A percentile compares a stretch with the other conserved stretches of the same genome.
Evolutionary conservation across 148 eudicot species (phyloP).

Genomic region (Rhododendron griersonianum): DNA sequence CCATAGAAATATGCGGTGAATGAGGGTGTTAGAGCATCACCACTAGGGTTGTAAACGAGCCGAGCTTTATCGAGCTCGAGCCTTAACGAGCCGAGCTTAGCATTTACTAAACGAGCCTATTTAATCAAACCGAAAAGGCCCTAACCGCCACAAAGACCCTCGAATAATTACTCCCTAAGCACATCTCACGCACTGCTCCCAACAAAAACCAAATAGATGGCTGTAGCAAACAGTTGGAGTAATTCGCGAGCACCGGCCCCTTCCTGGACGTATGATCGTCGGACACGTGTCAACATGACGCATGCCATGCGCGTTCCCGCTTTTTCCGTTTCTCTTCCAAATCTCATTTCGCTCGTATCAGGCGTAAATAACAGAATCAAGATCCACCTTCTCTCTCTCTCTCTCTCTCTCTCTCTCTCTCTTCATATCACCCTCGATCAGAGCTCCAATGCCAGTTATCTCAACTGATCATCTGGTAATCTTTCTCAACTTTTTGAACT

Average conservation of each 20-base stretch:
- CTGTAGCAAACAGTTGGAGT: background rate
- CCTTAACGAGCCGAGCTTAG: too few relatives aligned
- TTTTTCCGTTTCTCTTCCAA: slow-evolving; percentile 6
- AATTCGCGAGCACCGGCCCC: background rate
- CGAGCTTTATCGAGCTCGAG: too few relatives aligned
- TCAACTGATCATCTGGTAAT: background rate
- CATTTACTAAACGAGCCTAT: too few relatives aligned
- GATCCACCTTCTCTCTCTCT: background rate
- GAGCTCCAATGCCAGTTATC: background rate
- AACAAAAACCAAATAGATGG: background rate
- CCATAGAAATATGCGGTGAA: too few relatives aligned
- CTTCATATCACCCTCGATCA: background rate
- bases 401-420: background rate
- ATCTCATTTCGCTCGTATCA: background rate
- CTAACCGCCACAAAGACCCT: too few relatives aligned
- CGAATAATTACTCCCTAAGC: too few relatives aligned
- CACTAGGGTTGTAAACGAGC: too few relatives aligned
- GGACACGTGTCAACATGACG: background rate
- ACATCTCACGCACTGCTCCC: background rate
- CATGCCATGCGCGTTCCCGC: slow-evolving; percentile 6
- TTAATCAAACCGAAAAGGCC: too few relatives aligned
- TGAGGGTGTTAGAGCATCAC: too few relatives aligned
- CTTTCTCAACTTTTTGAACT: background rate
- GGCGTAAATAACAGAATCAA: background rate
- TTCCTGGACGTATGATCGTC: background rate